These are phyloP conservation scores for Letharia columbiana DNA, from an alignment of 495 filamentous ascomycete genomes.

Conservation along the genomic window DNA sequence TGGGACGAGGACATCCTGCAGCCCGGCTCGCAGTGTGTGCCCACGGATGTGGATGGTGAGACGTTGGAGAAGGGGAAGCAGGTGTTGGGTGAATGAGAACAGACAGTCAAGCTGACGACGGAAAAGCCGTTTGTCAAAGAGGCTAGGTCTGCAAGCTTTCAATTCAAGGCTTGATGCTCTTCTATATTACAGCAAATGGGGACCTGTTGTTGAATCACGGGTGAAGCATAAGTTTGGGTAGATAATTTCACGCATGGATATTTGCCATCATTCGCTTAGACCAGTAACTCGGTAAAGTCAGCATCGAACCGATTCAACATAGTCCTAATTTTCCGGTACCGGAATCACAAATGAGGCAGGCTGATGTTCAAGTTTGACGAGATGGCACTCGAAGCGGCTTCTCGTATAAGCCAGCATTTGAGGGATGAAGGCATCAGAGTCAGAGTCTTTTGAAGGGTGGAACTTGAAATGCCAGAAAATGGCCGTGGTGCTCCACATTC, in stretches of 20 bases:
- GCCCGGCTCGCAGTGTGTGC: neutral
- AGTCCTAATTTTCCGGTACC: neutral
- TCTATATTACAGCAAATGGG: neutral
- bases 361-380: neutral
- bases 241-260: neutral
- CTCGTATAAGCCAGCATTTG: neutral
- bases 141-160: slow-evolving; percentile 15
- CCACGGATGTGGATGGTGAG: neutral
- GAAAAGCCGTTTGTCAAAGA: slow-evolving; percentile 14
- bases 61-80: slow-evolving; percentile 2
- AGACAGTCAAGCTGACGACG: slow-evolving; percentile 5
- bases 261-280: neutral
- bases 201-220: neutral
- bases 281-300: too few relatives aligned
- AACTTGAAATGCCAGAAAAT: neutral
- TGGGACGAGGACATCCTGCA: slow-evolving; percentile 23
- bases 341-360: neutral
- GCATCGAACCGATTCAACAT: neutral
- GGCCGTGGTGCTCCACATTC: neutral
- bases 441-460: neutral
- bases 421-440: neutral
- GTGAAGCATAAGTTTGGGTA: neutral
- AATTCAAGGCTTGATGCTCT: slow-evolving; percentile 5
- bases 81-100: slow-evolving; percentile 9
- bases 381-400: neutral